These are phyloP conservation scores for Cenococcum geophilum DNA, from an alignment of 495 filamentous ascomycete species.

Conservation along the genomic window DNA sequence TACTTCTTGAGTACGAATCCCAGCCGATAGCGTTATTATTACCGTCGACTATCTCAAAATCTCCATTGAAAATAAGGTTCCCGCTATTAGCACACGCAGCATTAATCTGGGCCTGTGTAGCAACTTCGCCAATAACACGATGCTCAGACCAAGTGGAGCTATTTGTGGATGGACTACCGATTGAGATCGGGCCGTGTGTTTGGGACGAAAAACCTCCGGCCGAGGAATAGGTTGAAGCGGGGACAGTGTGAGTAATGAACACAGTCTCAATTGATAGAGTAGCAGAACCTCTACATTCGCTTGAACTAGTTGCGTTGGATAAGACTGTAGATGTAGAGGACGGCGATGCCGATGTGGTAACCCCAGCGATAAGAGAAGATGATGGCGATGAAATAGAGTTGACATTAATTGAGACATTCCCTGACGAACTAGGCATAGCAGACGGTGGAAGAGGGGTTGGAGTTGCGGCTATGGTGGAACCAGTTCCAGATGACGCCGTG, in stretches of 20 bases:
- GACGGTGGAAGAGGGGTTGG: not conserved
- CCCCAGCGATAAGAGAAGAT: not conserved
- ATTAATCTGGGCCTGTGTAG: slow-evolving; percentile 18
- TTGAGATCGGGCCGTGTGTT: not conserved
- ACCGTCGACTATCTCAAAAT: slow-evolving; percentile 19
- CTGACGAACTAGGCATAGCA: not conserved
- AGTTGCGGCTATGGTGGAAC: not conserved
- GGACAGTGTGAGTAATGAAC: not conserved
- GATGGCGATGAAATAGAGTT: not conserved
- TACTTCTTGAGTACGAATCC: slow-evolving; percentile 6
- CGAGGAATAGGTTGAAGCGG: not conserved
- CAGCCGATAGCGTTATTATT: slow-evolving; percentile 20
- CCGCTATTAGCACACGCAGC: slow-evolving; percentile 14
- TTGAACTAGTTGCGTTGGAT: not conserved
- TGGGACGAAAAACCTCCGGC: not conserved
- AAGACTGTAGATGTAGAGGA: not conserved
- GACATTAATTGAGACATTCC: not conserved
- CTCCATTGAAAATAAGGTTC: slow-evolving; percentile 23
- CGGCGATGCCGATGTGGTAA: not conserved
- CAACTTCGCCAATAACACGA: slow-evolving; percentile 16
- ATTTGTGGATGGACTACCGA: not conserved
- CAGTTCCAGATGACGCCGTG: not conserved
- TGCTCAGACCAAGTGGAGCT: not conserved
- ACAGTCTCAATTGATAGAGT: not conserved
- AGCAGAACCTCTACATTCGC: not conserved